Base-by-base conservation (phyloP, 768 basidiomycete species). In the Tubosaeta sp. region DNA sequence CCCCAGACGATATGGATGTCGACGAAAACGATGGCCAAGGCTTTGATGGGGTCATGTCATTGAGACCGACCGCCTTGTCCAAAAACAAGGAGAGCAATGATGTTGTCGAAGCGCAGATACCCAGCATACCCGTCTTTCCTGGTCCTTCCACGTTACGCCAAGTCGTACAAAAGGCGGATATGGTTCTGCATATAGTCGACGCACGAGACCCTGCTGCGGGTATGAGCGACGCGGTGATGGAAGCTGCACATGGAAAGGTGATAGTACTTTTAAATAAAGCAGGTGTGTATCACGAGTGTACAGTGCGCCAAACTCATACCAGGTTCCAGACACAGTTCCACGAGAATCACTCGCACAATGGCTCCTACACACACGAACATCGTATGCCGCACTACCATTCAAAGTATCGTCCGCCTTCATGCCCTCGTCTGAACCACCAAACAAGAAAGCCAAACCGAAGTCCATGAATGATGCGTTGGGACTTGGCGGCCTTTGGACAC, bases 191-290 rank as follows among this genome's bases (percentile, higher is more conserved):
- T 65, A 80, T 95, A 13, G 75, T 95, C 39, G 94, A 95, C 64
- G 87, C 86, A 2, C 77, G 91, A 43, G 94, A 95, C 65, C 92
- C 94, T 11, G 65, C 80, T 11, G 74, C 87, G 18, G 84, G 79
- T 63, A 76, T 91, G 45, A 89, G 86, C 59, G 90, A 94, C 63
- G 69, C 76, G 19, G 66, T 84, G 43, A 68, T 71, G 18, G 67
- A 68, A 31, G 56, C 71, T 39, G 73, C 65, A 39, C 65, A 53
- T 35, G 78, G 67, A 53, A 77, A 77, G 60, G 69, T 86, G 12
- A 58, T 86, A 18, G 68, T 93, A n/a, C 73, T 94, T 16, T 67
- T 96, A 48, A 94, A 87, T 68, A 96, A 96, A 74, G 86, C 86
- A 57, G 93, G 93, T 90, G 59, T 51, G 85, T 75, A 43, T 30